Conservation (phyloP, 192 early-diverging fungal genomes). For the Mortierella claussenii region DNA sequence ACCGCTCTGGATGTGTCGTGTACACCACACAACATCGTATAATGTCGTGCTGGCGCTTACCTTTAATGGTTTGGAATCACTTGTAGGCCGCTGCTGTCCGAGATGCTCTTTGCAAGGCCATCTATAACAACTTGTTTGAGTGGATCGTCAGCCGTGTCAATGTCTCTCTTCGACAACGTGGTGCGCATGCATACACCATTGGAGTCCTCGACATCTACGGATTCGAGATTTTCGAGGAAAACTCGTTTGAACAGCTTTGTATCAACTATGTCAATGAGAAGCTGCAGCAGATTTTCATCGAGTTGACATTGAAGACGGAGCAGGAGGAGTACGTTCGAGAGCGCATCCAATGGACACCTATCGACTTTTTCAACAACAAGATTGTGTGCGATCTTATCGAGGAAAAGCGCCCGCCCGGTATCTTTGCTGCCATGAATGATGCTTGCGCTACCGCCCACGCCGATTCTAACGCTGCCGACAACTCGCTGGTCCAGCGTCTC, state of each 20-base stretch:
- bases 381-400: conserved; percentile 99
- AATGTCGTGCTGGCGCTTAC: no score
- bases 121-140: conserved; percentile 96
- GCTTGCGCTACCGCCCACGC: conserved; percentile 98
- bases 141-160: conserved; percentile 98
- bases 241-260: conserved; percentile 99
- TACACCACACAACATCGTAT: no score
- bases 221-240: conserved; percentile 95
- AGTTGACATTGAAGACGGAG: conserved; percentile 97
- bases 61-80: not conserved
- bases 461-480: conserved; percentile 82
- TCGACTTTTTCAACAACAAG: conserved; percentile 99
- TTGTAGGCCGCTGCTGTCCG: conserved; percentile 80
- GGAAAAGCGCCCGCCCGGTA: conserved; percentile 93
- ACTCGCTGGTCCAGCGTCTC: conserved; percentile 76
- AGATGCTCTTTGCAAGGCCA: conserved; percentile 93
- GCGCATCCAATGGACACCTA: conserved; percentile 98
- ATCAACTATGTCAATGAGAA: conserved; percentile 99
- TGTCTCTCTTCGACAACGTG: conserved; percentile 77
- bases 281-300: conserved; percentile 99
- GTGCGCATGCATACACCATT: conserved; percentile 72
- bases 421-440: conserved; percentile 95
- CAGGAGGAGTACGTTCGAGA: conserved; percentile 98
- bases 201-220: conserved; percentile 99
- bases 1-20: no score